Base-by-base conservation (phyloP, 164 flowering plant genomes). In the Platanus orientalis region DNA sequence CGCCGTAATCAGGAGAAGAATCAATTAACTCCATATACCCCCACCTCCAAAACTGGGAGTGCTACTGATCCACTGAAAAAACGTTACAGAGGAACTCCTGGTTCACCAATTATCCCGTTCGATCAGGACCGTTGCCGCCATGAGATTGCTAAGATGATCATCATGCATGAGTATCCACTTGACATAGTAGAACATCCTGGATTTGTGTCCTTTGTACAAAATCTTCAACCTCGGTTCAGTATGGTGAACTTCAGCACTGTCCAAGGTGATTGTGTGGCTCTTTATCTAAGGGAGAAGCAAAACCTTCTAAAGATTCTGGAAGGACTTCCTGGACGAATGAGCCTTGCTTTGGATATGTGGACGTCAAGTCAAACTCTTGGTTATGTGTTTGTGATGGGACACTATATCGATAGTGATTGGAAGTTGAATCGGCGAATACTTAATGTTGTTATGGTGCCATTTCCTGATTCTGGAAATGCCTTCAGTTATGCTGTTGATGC, bases 351-450 rank as follows among this genome's bases (percentile, higher is more conserved):
- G 67, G 85, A 88, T 62, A 54, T 90, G 63, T 81, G 84, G 84
- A 73, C 81, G 21, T 80, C 94, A 49, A 72, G 75, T 67, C 87
- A 83, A 60, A 70, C 70, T 47, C 45, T 78, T 7, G 82, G 81
- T n/a, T 90, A 90, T 74, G 79, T 80, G 20, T 67, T 83, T 30
- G 45, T 93, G 6, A 82, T 83, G 0, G 98, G 89, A 1, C 85
- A 92, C 63, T 92, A 86, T 67, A 73, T 88, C 65, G 97, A 85
- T 62, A 49, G 54, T 56, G 87, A 81, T 34, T 89, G 94, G 92
- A 90, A 80, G 39, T 64, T 87, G 72, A 80, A 79, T n/a, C 63
- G 79, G 14, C 70, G 80, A 9, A 45, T 90, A n/a, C 87, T 93
- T 26, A 81, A 76, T 71, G 88, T 89, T 54, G 69, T 81, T 21